A percentile compares a stretch with the other conserved stretches of the same genome.
Evolutionary conservation across 2,329 filamentous ascomycete genomes (phyloP).

Genomic region (Penicillium sp.): DNA sequence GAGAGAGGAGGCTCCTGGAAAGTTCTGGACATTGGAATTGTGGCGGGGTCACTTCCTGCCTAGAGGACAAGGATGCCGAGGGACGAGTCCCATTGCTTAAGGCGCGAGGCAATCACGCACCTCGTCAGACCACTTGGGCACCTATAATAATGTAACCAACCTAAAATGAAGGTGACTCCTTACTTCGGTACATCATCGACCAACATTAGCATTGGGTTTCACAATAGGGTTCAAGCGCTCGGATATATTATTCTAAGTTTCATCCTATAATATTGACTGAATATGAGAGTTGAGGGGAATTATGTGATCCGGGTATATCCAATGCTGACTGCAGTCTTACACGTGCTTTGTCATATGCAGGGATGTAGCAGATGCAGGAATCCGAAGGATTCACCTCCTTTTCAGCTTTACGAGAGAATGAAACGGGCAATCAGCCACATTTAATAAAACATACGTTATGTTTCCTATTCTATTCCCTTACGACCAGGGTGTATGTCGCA

Average conservation of each 20-base stretch:
- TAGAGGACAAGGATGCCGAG: neutral
- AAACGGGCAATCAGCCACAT: neutral
- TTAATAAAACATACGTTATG: neutral
- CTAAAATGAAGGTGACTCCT: neutral
- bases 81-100: neutral
- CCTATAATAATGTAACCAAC: neutral
- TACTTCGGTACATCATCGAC: neutral
- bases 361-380: neutral
- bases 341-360: neutral
- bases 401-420: neutral
- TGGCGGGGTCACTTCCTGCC: neutral
- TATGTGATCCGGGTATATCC: neutral
- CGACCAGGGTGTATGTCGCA: neutral
- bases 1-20: neutral
- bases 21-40: neutral
- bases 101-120: neutral
- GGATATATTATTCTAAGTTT: neutral
- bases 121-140: neutral
- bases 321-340: neutral
- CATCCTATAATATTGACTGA: neutral
- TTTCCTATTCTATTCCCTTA: neutral
- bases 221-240: neutral
- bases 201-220: neutral
- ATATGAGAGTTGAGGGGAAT: neutral
- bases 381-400: neutral